phyloP scores from a whole-genome alignment of 495 filamentous ascomycete genomes.

The Neurospora sp. region DNA sequence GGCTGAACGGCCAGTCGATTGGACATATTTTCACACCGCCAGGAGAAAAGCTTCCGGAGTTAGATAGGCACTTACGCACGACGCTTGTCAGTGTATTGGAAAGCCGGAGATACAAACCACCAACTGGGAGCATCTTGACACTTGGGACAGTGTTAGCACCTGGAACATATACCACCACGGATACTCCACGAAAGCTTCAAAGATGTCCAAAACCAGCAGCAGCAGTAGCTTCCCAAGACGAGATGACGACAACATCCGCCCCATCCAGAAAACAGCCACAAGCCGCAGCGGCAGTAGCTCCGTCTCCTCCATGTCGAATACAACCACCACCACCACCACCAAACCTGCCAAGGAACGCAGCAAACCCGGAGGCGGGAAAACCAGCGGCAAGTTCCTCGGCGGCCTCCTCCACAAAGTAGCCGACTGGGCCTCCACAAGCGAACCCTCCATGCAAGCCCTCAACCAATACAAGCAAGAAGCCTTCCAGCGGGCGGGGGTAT shows the following conservation, averaged over 20 bases:
- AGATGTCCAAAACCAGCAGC: background rate
- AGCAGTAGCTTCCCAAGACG: background rate
- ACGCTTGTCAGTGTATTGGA: background rate
- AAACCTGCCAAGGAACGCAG: background rate
- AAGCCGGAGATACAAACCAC: background rate
- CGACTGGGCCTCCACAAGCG: constrained; percentile 29
- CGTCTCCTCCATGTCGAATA: background rate
- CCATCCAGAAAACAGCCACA: background rate
- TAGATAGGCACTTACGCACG: background rate
- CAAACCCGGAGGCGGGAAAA: background rate
- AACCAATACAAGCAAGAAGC: constrained; percentile 29
- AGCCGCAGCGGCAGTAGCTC: background rate
- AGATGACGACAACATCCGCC: background rate
- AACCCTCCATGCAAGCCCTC: constrained; percentile 31
- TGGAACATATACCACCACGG: background rate
- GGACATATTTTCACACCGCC: background rate
- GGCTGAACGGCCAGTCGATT: background rate
- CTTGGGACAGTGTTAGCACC: background rate
- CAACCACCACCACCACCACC: background rate
- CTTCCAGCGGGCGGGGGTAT: constrained; percentile 25
- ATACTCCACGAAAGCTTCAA: background rate
- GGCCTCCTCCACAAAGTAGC: constrained; percentile 20
- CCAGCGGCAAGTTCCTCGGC: constrained; percentile 5
- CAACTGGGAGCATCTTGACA: background rate
- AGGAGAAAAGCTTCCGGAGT: background rate